Evolutionary conservation across 2,329 filamentous ascomycete genomes (phyloP).

Genomic region (Cadophora sp.): DNA sequence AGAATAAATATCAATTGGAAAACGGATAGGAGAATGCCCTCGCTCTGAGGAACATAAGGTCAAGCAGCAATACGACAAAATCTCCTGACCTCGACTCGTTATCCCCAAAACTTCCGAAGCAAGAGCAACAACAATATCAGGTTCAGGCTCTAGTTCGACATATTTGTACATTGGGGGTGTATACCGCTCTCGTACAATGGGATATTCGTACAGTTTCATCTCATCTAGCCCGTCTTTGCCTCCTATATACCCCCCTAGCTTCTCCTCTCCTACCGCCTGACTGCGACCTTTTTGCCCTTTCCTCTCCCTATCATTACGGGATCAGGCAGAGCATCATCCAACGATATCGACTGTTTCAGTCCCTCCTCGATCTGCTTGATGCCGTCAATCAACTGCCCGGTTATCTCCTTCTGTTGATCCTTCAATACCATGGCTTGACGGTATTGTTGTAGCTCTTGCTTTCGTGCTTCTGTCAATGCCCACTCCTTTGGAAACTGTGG

Average conservation of each 20-base stretch:
- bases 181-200: slow-evolving; percentile 8
- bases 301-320: slow-evolving; percentile 35
- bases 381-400: slow-evolving; percentile 67
- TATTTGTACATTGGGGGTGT: slow-evolving; percentile 12
- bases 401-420: slow-evolving; percentile 61
- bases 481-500: slow-evolving; percentile 82
- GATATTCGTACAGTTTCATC: slow-evolving; percentile 15
- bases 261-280: slow-evolving; percentile 31
- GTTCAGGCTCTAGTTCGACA: background rate
- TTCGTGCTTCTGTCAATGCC: slow-evolving; percentile 76
- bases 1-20: too few relatives aligned
- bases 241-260: background rate
- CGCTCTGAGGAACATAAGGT: too few relatives aligned
- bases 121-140: background rate
- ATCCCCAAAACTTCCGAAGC: background rate
- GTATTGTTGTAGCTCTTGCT: slow-evolving; percentile 66
- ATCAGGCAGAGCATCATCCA: slow-evolving; percentile 37
- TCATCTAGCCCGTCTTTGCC: too few relatives aligned
- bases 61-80: too few relatives aligned
- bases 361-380: slow-evolving; percentile 53
- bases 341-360: slow-evolving; percentile 35
- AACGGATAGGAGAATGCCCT: too few relatives aligned
- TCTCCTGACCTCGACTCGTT: too few relatives aligned
- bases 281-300: slow-evolving; percentile 35
- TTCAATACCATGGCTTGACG: slow-evolving; percentile 58